Evolutionary conservation across 805 yeast species (phyloP), one percentile per base, ranked within the genome.

Genomic region (Nakazawaea ishiwadae): DNA sequence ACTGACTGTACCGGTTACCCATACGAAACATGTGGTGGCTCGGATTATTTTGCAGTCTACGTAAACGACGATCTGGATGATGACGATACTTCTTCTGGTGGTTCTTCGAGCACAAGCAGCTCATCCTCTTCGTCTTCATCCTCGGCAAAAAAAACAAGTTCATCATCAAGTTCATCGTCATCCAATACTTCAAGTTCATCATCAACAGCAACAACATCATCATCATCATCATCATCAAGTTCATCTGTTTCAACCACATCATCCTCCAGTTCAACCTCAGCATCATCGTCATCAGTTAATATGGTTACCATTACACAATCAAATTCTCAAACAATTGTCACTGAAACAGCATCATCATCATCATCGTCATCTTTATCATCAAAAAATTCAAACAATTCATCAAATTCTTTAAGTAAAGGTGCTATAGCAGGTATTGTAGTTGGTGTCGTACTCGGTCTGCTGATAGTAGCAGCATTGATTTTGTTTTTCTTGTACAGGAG

Each of bases 1-100:
- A 44, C 51, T 1, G 29, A 51, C 4, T 87, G 96, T 60, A 57
- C 54, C 16, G 95, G 88, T n/a, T 87, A 71, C 59, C 73, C 77
- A 8, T 33, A 49, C 3, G 83, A 81, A 41, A 62, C 47, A 8
- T 86, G 96, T 60, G 89, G 89, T 24, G 63, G 71, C 17, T 51
- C 56, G 21, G 66, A 62, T 46, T 71, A 69, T 41, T 70, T 71
- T 49, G 58, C 66, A 27, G 73, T 79, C 14, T 77, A 64, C 46
- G 60, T 69, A 6, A 60, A 65, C 38, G 61, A 47, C 17, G 66
- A 55, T 30, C 54, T 43, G 21, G 45, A 41, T 21, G 47, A 37
- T 11, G 37, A 32, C 17, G 31, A 37, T 28, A 34, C 14, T 28
- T 12, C 16, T 15, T 28, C 31, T 3, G n/a, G 31, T 35, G 12